Percentiles rank a stretch among this genome's conserved stretches.
phyloP scores from a whole-genome alignment of 805 yeast genomes.

The Myxozyma geophila region DNA sequence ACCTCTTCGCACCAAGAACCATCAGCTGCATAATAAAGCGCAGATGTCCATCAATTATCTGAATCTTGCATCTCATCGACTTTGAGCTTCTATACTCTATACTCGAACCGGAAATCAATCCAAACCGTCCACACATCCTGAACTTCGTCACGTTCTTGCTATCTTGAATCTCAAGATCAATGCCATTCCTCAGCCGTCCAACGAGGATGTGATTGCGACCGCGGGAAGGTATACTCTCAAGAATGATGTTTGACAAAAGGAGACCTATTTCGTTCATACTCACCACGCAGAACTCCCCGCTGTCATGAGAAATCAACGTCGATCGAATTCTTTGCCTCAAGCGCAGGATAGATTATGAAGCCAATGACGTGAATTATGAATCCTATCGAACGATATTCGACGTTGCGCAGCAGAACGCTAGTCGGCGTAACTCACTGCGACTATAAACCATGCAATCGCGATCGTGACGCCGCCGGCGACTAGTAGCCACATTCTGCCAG shows the following conservation, averaged over 20 bases:
- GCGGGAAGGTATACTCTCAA: conserved; percentile 56
- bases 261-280: conserved; percentile 62
- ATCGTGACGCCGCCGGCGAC: conserved; percentile 50
- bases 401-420: not conserved
- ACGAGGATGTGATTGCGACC: conserved; percentile 53
- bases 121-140: too few relatives aligned
- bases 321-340: conserved; percentile 49
- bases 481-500: conserved; percentile 51
- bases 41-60: too few relatives aligned
- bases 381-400: conserved; percentile 35
- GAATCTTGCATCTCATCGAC: too few relatives aligned
- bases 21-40: too few relatives aligned
- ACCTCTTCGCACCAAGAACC: too few relatives aligned
- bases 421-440: conserved; percentile 31
- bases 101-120: too few relatives aligned
- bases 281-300: conserved; percentile 57
- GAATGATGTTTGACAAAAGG: conserved; percentile 57
- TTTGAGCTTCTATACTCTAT: too few relatives aligned
- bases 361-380: conserved; percentile 51
- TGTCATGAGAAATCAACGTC: conserved; percentile 55
- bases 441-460: too few relatives aligned
- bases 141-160: too few relatives aligned
- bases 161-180: conserved; percentile 44
- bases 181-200: conserved; percentile 49
- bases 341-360: conserved; percentile 53